These are phyloP conservation scores for Trichoderma hamatum DNA, from an alignment of 2,329 filamentous ascomycete species.

Conservation along the genomic window DNA sequence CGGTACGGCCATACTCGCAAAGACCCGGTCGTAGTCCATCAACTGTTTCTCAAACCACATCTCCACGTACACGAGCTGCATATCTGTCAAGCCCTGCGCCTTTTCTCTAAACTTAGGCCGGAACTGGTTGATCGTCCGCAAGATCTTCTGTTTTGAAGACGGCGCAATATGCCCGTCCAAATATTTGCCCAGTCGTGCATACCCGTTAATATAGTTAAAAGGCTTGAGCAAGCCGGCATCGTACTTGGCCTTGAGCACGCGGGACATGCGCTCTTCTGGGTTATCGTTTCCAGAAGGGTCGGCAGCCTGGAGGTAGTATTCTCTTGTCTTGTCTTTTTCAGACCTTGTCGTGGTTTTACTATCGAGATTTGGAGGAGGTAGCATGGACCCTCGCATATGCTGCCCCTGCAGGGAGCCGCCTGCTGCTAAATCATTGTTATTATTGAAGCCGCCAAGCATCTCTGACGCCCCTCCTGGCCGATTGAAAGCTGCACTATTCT, in stretches of 20 bases:
- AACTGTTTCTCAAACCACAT: conserved; percentile 98
- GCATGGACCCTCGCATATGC: conserved; percentile 47
- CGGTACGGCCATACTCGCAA: conserved; percentile 97
- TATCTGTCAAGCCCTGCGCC: conserved; percentile 87
- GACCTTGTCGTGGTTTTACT: conserved; percentile 61
- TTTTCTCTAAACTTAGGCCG: conserved; percentile 94
- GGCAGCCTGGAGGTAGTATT: conserved; percentile 96
- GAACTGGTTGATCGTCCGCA: conserved; percentile 89
- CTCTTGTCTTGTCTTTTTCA: conserved; percentile 74
- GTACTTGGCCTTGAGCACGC: conserved; percentile 91
- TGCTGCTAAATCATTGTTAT: conserved; percentile 44
- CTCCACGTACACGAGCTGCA: conserved; percentile 91
- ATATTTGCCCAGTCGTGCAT: conserved; percentile 84
- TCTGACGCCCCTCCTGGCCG: conserved; percentile 47
- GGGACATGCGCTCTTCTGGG: conserved; percentile 93
- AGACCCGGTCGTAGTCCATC: conserved; percentile 98
- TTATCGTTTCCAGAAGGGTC: conserved; percentile 85
- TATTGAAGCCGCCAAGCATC: conserved; percentile 50
- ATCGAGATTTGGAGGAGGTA: conserved; percentile 49
- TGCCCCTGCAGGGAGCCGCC: conserved; percentile 32
- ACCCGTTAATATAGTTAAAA: conserved; percentile 98
- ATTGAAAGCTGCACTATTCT: conserved; percentile 51
- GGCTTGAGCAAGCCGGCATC: conserved; percentile 92
- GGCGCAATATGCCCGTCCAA: conserved; percentile 87
- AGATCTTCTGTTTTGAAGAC: conserved; percentile 83